Conservation (phyloP, 192 early-diverging fungal genomes). For the Piromyces finnis region DNA sequence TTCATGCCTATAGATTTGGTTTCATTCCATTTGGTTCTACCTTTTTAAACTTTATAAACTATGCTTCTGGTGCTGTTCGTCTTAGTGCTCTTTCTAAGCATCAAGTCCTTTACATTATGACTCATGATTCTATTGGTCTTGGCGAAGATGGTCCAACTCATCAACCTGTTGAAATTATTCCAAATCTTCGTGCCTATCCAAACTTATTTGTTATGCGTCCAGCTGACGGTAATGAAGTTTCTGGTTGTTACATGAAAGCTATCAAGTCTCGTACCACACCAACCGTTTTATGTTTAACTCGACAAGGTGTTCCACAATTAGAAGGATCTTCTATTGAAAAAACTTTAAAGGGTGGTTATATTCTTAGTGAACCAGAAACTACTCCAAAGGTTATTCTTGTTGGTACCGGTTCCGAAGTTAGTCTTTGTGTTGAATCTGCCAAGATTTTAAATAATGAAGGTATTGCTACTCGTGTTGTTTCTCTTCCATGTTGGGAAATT, state of each 20-base stretch:
- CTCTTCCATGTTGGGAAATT: slow-evolving; percentile 78
- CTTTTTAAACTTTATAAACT: slow-evolving; percentile 69
- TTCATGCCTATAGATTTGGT: slow-evolving; percentile 58
- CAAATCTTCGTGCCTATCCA: slow-evolving; percentile 72
- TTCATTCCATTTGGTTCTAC: slow-evolving; percentile 70
- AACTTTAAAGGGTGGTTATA: slow-evolving; percentile 71
- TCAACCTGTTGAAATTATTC: slow-evolving; percentile 90
- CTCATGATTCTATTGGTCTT: slow-evolving; percentile 96
- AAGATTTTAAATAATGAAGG: slow-evolving; percentile 34
- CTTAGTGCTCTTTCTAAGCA: slow-evolving; percentile 73
- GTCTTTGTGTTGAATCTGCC: slow-evolving; percentile 71
- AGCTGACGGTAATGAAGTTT: slow-evolving; percentile 86
- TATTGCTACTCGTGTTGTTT: slow-evolving; percentile 61
- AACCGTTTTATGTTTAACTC: slow-evolving; percentile 68
- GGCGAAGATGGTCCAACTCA: slow-evolving; percentile 99
- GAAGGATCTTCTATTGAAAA: slow-evolving; percentile 64
- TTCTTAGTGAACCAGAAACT: slow-evolving; percentile 37
- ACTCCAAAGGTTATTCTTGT: slow-evolving; percentile 42
- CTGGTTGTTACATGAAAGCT: slow-evolving; percentile 73
- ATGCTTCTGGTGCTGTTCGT: slow-evolving; percentile 68
- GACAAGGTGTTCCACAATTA: slow-evolving; percentile 88
- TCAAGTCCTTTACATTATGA: slow-evolving; percentile 92
- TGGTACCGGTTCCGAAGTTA: slow-evolving; percentile 83
- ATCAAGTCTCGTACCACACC: slow-evolving; percentile 49
- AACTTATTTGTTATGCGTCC: slow-evolving; percentile 76